phyloP scores from a whole-genome alignment of 306 rosid species.

The Psophocarpus tetragonolobus region DNA sequence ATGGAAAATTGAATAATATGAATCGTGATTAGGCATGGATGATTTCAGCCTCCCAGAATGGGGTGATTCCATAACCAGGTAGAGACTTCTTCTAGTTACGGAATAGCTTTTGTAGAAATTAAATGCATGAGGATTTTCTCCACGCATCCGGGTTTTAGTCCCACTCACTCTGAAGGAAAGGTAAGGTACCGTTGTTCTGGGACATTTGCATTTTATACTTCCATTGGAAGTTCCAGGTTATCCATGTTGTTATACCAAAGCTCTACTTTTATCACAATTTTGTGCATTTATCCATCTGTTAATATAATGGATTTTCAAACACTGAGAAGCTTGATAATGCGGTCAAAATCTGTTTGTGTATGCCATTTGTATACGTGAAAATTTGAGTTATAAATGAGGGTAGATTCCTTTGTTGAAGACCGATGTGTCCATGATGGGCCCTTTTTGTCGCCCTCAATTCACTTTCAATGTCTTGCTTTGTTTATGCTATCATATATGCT shows the following conservation, averaged over 20 bases:
- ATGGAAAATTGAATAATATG: constrained; percentile 25
- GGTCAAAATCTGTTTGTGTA: constrained; percentile 14
- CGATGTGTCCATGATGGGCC: not conserved
- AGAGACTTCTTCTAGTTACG: constrained; percentile 16
- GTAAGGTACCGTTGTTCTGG: not conserved
- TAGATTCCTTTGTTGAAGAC: not conserved
- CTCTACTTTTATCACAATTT: constrained; percentile 13
- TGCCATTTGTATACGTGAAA: constrained; percentile 25
- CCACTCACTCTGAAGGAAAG: constrained; percentile 23
- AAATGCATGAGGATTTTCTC: constrained; percentile 19
- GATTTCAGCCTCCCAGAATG: constrained; percentile 20
- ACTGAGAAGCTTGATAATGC: constrained; percentile 20
- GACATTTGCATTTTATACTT: constrained; percentile 20
- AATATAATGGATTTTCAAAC: constrained; percentile 5
- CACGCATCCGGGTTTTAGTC: constrained; percentile 30
- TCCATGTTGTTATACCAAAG: constrained; percentile 30
- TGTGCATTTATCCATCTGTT: constrained; percentile 31
- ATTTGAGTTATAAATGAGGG: constrained; percentile 21
- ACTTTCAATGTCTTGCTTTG: too few species aligned
- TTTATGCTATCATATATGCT: too few species aligned
- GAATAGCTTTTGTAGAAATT: constrained; percentile 12
- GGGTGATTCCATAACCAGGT: constrained; percentile 34
- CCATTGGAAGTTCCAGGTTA: not conserved
- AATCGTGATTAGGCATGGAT: constrained; percentile 4
- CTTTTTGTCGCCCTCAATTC: too few species aligned